phyloP scores from a whole-genome alignment of 352 stramenopile genomes.

The Thraustochytrium sp. region DNA sequence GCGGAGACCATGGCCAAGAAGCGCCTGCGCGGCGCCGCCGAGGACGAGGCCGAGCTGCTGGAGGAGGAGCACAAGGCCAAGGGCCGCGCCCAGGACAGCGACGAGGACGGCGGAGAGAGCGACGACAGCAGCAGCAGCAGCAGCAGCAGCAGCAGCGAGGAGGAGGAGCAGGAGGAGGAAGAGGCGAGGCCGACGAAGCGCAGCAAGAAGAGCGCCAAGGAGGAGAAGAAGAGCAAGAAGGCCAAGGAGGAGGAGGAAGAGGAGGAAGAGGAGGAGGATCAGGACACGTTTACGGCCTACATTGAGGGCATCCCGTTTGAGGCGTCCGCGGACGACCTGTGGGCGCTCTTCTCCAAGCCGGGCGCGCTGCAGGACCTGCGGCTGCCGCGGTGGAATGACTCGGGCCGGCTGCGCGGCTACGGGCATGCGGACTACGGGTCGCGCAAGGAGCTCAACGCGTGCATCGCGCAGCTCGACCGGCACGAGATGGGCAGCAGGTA shows the following conservation, averaged over 20 bases:
- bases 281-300: constrained; percentile 62
- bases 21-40: too few species aligned
- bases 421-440: constrained; percentile 83
- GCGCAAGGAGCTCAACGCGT: constrained; percentile 60
- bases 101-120: background rate
- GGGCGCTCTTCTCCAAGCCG: constrained; percentile 75
- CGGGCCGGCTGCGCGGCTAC: constrained; percentile 78
- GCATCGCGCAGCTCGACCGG: constrained; percentile 70
- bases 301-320: constrained; percentile 91
- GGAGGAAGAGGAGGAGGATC: constrained; percentile 1
- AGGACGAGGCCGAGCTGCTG: background rate
- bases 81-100: background rate
- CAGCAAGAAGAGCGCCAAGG: background rate
- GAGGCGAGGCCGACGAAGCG: background rate
- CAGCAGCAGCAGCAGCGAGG: background rate
- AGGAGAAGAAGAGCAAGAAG: background rate
- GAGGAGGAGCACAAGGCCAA: background rate
- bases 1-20: background rate
- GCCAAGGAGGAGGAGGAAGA: background rate
- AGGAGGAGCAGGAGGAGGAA: background rate
- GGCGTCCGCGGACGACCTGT: constrained; percentile 76
- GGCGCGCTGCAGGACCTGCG: constrained; percentile 82
- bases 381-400: constrained; percentile 84
- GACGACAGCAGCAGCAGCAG: background rate
- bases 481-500: constrained; percentile 77